Evolutionary conservation across 2,329 filamentous ascomycete genomes (phyloP).

Genomic region (Chaetoscypha palmicola): DNA sequence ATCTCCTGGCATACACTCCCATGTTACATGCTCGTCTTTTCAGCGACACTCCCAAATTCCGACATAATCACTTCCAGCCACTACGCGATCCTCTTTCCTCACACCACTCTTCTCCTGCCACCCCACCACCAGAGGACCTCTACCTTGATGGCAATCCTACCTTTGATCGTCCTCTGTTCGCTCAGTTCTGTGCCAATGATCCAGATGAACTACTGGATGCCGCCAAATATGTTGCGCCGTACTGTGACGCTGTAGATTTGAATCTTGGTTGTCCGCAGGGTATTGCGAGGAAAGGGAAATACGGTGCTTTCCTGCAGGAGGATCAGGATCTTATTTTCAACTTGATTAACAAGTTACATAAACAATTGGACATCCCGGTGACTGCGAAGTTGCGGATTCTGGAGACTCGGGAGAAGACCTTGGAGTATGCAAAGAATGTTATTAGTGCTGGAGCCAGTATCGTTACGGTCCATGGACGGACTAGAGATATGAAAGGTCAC

Average conservation of each 20-base stretch:
- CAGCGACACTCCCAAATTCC: constrained; percentile 66
- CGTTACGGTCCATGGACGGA: constrained; percentile 83
- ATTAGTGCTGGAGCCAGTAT: constrained; percentile 85
- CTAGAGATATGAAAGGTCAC: constrained; percentile 90
- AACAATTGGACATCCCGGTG: constrained; percentile 71
- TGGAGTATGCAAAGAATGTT: constrained; percentile 85
- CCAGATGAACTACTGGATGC: constrained; percentile 72
- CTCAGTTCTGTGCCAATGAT: constrained; percentile 93
- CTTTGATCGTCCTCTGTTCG: constrained; percentile 82
- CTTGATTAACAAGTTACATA: constrained; percentile 79
- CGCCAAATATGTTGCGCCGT: constrained; percentile 69
- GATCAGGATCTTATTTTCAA: constrained; percentile 75
- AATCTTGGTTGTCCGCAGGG: constrained; percentile 96
- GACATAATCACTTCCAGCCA: constrained; percentile 71
- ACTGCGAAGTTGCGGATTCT: constrained; percentile 93
- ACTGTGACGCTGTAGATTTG: constrained; percentile 91
- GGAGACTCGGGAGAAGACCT: constrained; percentile 76
- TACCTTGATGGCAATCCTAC: constrained; percentile 82
- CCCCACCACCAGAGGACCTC: constrained; percentile 31
- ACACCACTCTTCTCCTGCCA: constrained; percentile 14
- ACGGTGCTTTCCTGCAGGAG: constrained; percentile 92
- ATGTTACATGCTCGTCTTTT: constrained; percentile 96
- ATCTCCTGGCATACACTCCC: constrained; percentile 81
- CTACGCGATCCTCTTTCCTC: constrained; percentile 31
- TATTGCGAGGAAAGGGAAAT: constrained; percentile 83